Conservation (phyloP, 257 asterid species). For the Petunia axillaris region DNA sequence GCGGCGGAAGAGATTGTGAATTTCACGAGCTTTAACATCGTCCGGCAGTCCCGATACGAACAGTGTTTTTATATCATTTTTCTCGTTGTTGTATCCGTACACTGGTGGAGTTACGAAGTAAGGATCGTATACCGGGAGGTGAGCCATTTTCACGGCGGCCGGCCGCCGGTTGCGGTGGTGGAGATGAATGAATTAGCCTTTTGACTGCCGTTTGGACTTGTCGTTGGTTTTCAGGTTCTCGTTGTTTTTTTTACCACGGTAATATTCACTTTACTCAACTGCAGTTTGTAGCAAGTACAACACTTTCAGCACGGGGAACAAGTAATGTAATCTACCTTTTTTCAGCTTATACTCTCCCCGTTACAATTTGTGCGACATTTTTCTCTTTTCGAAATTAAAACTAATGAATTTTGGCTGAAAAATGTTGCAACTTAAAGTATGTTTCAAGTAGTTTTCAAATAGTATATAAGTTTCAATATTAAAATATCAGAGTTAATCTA, state of each 20-base stretch:
- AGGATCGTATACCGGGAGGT: constrained; percentile 69
- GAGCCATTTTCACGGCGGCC: constrained; percentile 46
- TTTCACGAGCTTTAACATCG: constrained; percentile 98
- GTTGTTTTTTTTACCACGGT: not conserved
- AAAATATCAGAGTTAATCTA: too few species aligned
- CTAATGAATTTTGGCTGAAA: too few species aligned
- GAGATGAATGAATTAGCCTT: constrained; percentile 4
- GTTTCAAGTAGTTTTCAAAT: too few species aligned
- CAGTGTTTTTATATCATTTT: constrained; percentile 70
- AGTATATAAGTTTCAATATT: too few species aligned
- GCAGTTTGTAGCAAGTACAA: constrained; percentile 9
- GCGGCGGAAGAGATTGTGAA: constrained; percentile 96
- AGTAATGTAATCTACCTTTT: not conserved
- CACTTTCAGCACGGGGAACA: constrained; percentile 4
- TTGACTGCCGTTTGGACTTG: not conserved
- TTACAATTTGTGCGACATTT: too few species aligned
- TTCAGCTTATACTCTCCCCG: too few species aligned
- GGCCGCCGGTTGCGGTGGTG: not conserved
- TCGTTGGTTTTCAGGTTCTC: not conserved
- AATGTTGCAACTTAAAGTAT: too few species aligned
- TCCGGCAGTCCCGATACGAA: constrained; percentile 97
- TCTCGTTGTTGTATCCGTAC: constrained; percentile 36
- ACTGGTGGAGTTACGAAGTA: constrained; percentile 58
- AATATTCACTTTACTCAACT: not conserved
- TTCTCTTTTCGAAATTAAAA: too few species aligned